Base-by-base conservation (phyloP, 352 stramenopile genomes). In the Blastocystis sp. region DNA sequence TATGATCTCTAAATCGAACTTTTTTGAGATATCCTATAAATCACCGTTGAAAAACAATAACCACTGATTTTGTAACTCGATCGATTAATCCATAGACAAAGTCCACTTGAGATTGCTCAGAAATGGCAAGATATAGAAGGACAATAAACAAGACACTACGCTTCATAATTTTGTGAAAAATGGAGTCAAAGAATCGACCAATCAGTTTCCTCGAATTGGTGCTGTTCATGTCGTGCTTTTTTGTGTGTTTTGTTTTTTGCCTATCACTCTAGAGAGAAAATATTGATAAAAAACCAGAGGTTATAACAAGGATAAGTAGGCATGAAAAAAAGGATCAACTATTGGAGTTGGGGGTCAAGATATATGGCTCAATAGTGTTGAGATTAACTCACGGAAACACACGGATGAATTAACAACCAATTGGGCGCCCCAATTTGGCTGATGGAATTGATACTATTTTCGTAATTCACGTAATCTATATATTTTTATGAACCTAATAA, bases 11-110 rank as follows among this genome's bases (percentile, higher is more conserved):
- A 76, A 27, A 19, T 51, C 9, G 33, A 76, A 76, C 33, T 76
- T 76, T 33, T 76, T 76, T n/a, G 64, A 76, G 5, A 76, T 17
- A 15, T 76, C 64, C 64, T 76, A 22, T 48, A 30, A 2, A 48
- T 76, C 22, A 76, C 1, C 1, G 13, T 5, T n/a, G 5, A 5
- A 44, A n/a, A 4, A 22, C 9, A 51, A 5, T 22, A 19, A 6
- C 11, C 5, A 76, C 64, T n/a, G 64, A 76, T 54, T 76, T n/a
- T 3, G 64, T 76, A 3, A 76, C 64, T 22, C 64, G 64, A 48
- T 76, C 64, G 13, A 76, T 76, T 7, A 76, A 48, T 54, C 64
- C 64, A 51, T 44, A 44, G 9, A 76, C 64, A 51, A 53, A 76
- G 19, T 76, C 64, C 5, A 51, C 33, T 22, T 44, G 30, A 15